These are phyloP conservation scores for Immersiporthe knoxdaviesiana DNA, from an alignment of 2,329 filamentous ascomycete genomes.

Conservation along the genomic window DNA sequence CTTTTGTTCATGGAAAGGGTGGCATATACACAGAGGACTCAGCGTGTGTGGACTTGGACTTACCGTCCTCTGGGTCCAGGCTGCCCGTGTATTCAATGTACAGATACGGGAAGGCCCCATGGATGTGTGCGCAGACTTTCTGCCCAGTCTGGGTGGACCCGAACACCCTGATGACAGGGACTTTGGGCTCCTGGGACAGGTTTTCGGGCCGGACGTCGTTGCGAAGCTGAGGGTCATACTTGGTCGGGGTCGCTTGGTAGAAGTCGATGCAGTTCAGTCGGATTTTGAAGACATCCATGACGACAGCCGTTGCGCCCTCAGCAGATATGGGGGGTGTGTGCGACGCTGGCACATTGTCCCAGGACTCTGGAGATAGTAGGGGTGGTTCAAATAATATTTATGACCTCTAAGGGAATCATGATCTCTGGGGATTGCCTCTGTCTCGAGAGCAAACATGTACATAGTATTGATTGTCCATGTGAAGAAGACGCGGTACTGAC, in stretches of 20 bases:
- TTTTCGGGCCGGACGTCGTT: constrained; percentile 64
- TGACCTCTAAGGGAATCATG: not conserved
- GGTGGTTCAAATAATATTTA: no score
- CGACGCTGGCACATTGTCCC: constrained; percentile 15
- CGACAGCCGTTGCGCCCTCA: constrained; percentile 27
- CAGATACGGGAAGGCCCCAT: constrained; percentile 95
- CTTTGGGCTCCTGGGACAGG: constrained; percentile 66
- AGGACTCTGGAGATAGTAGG: not conserved
- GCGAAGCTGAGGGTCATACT: constrained; percentile 79
- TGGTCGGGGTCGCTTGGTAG: constrained; percentile 80
- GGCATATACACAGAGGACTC: not conserved
- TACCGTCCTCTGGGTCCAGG: constrained; percentile 69
- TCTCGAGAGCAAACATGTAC: no score
- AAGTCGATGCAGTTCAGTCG: constrained; percentile 94
- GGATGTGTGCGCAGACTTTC: constrained; percentile 93
- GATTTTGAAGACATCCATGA: constrained; percentile 78
- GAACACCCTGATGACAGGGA: constrained; percentile 89
- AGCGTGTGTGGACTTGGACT: constrained; percentile 34
- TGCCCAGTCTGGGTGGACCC: constrained; percentile 93
- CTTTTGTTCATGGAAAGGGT: no score
- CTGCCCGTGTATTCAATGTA: constrained; percentile 83
- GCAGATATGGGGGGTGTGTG: not conserved
- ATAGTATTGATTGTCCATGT: not conserved
- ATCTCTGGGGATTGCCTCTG: not conserved
- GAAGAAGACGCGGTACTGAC: not conserved